Evolutionary conservation across 768 basidiomycete species (phyloP).

Genomic region (Serendipita indica): DNA sequence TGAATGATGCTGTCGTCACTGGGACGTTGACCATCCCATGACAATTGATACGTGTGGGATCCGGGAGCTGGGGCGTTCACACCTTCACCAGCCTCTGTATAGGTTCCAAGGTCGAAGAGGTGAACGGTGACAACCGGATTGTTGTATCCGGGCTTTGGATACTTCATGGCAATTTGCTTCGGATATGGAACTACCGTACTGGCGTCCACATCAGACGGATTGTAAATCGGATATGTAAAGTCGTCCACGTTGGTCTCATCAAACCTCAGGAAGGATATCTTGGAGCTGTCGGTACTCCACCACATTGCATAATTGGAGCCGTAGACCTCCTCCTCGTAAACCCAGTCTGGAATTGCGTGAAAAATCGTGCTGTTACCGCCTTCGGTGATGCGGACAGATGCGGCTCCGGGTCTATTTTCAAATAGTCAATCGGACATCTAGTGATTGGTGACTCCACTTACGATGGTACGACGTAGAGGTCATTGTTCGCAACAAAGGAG

Average conservation of each 20-base stretch:
- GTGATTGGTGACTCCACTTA: conserved; percentile 23
- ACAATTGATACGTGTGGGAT: conserved; percentile 38
- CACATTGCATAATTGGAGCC: conserved; percentile 58
- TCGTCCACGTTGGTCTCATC: conserved; percentile 83
- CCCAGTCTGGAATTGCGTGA: conserved; percentile 95
- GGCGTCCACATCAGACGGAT: conserved; percentile 59
- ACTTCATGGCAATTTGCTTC: conserved; percentile 43
- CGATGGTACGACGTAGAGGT: conserved; percentile 72
- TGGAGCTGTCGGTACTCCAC: conserved; percentile 53
- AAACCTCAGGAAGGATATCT: conserved; percentile 68
- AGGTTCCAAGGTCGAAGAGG: conserved; percentile 61
- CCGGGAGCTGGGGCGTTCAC: conserved; percentile 23
- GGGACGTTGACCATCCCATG: conserved; percentile 49
- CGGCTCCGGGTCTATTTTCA: conserved; percentile 21
- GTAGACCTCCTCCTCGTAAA: conserved; percentile 90
- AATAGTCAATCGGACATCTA: conserved; percentile 3
- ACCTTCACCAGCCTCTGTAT: conserved; percentile 24
- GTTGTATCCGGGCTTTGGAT: conserved; percentile 79
- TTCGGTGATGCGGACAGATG: conserved; percentile 60
- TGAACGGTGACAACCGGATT: conserved; percentile 78
- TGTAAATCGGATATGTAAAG: conserved; percentile 83
- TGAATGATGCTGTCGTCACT: conserved; percentile 52
- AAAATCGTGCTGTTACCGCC: conserved; percentile 75
- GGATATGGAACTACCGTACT: conserved; percentile 69
- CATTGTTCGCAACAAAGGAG: conserved; percentile 75